Base-by-base conservation (phyloP, 2,329 filamentous ascomycete genomes). In the Monosporascus sp. region DNA sequence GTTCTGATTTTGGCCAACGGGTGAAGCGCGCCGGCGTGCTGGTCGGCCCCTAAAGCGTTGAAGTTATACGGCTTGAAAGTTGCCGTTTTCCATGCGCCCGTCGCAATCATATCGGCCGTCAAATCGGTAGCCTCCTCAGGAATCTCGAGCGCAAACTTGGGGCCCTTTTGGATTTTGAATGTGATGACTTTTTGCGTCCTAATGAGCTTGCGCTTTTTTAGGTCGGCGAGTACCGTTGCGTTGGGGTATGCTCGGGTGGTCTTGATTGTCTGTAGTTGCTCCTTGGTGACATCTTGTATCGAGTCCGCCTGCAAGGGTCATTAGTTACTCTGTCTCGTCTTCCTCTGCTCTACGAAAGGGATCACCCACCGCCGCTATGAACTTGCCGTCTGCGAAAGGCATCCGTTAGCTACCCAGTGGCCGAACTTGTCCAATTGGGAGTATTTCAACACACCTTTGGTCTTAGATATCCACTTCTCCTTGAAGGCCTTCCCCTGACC, bases 401-500 rank as follows among this genome's bases (percentile, higher is more conserved):
- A 25, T 15, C 51, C 68, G 75, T 63, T 62, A 81, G 79, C 77
- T 48, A 81, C 72, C 50, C 83, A 70, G 18, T 39, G 20, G 41
- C 25, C 8, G 11, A 36, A 27, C 20, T 18, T 7, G 4, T 2
- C 18, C 24, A 39, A 22, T 41, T 53, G 9, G 31, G 18, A 57
- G 22, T 25, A 24, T 24, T 20, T 11, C 24, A 46, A 46, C 43
- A 80, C 79, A 24, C 80, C 77, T 62, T 82, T 78, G 57, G 78
- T 81, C 72, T 83, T 86, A 14, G 72, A 69, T 57, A 88, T 87
- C 85, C 85, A 88, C 68, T 86, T 87, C 71, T 85, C 81, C 68
- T 83, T 95, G 77, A 97, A 96, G 36, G 93, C 93, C 75, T 94
- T 96, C 64, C 91, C 91, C 70, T 94, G 88, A n/a, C 94, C 94